These are phyloP conservation scores for Pelargonium citronellum DNA, from an alignment of 441 rosid species.

Conservation along the genomic window DNA sequence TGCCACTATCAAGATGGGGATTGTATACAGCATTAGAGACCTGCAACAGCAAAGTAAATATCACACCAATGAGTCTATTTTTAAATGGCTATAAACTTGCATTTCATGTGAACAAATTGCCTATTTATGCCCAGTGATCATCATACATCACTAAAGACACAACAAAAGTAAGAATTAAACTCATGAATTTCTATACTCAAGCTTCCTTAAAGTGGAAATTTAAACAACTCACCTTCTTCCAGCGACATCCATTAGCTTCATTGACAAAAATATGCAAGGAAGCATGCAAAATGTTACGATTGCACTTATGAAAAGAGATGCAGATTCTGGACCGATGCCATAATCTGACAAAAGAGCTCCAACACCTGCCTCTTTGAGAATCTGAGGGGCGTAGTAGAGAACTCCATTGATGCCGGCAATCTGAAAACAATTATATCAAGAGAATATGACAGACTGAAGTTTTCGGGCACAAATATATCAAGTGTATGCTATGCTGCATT, in stretches of 20 bases:
- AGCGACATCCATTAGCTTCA: conserved; percentile 48
- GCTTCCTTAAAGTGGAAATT: not conserved
- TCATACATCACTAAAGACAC: too few species aligned
- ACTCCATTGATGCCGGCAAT: conserved; percentile 54
- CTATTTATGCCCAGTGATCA: not conserved
- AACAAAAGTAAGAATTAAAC: not conserved
- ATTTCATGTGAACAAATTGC: not conserved
- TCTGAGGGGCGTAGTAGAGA: conserved; percentile 51
- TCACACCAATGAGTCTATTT: not conserved
- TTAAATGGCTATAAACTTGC: not conserved
- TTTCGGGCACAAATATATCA: too few species aligned
- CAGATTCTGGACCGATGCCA: conserved; percentile 37
- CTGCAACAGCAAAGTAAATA: conserved; percentile 22
- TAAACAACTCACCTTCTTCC: conserved; percentile 40
- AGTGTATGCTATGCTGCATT: not conserved
- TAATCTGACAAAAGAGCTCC: conserved; percentile 36
- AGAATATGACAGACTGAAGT: not conserved
- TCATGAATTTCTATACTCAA: not conserved
- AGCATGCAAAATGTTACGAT: conserved; percentile 46
- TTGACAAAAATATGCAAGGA: conserved; percentile 42
- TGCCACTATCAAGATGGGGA: conserved; percentile 39
- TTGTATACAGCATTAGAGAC: conserved; percentile 40
- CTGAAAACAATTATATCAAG: conserved; percentile 21
- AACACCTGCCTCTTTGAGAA: conserved; percentile 46
- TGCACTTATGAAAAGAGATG: conserved; percentile 46